phyloP scores from a whole-genome alignment of 192 early-diverging fungal genomes.

The Coemansia sp. region DNA sequence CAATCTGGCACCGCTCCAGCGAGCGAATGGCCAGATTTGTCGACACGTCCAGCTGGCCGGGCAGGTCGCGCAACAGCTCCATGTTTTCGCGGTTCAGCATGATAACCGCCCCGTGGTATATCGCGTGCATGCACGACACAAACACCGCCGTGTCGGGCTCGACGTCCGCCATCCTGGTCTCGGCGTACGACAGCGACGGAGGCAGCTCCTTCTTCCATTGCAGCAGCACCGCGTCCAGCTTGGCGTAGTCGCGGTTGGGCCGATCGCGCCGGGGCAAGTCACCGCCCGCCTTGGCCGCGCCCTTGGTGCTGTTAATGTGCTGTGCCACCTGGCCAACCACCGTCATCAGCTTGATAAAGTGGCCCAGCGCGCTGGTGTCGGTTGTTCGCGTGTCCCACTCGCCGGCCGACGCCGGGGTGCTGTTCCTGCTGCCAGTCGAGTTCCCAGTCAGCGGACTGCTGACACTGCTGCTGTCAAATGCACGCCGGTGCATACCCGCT shows the following conservation, averaged over 20 bases:
- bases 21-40: conserved; percentile 46
- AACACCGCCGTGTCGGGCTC: conserved; percentile 36
- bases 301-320: conserved; percentile 34
- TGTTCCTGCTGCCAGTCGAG: conserved; percentile 9
- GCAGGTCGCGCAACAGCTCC: conserved; percentile 33
- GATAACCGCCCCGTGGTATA: conserved; percentile 46
- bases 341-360: conserved; percentile 51
- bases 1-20: conserved; percentile 42
- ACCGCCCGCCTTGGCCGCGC: not conserved
- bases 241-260: conserved; percentile 12
- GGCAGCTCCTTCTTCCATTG: conserved; percentile 52
- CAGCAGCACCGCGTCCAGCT: conserved; percentile 36
- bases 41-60: conserved; percentile 47
- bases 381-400: conserved; percentile 25
- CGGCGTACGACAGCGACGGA: conserved; percentile 20
- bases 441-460: conserved; percentile 18
- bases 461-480: conserved; percentile 1
- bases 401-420: conserved; percentile 11
- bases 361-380: conserved; percentile 29
- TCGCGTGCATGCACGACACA: conserved; percentile 43
- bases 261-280: conserved; percentile 2
- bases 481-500: not conserved
- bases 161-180: conserved; percentile 9
- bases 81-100: conserved; percentile 53
- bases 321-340: conserved; percentile 49